These are phyloP conservation scores for Globisporangium okanoganense DNA, from an alignment of 352 stramenopile genomes.

Conservation along the genomic window DNA sequence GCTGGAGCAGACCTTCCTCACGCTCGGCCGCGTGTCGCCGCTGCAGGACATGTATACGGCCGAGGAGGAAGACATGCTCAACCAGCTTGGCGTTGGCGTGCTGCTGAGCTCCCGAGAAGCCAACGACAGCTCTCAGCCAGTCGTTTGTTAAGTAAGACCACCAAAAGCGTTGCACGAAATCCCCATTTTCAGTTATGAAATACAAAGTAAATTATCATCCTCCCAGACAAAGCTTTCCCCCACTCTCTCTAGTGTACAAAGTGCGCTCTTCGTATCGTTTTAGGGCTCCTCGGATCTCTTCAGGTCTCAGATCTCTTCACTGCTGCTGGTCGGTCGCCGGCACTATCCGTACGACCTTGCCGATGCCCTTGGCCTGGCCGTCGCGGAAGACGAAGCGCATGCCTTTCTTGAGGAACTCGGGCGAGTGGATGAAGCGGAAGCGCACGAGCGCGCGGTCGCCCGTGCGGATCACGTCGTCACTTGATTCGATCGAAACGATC, in stretches of 20 bases:
- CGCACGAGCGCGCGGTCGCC: constrained; percentile 86
- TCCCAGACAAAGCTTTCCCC: background rate
- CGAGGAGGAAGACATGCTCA: constrained; percentile 72
- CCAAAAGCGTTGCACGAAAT: background rate
- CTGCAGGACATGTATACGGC: constrained; percentile 75
- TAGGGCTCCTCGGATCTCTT: background rate
- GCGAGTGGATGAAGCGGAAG: constrained; percentile 89
- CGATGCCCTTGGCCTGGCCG: constrained; percentile 96
- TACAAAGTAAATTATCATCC: constrained; percentile 2
- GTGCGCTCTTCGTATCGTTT: background rate
- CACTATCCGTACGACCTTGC: constrained; percentile 86
- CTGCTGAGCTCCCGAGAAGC: constrained; percentile 13
- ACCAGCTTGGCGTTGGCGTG: constrained; percentile 32
- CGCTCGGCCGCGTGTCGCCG: constrained; percentile 47
- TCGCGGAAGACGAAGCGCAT: constrained; percentile 98
- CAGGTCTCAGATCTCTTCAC: background rate
- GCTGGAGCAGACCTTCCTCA: constrained; percentile 59
- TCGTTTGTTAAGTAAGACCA: background rate
- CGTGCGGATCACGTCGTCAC: constrained; percentile 86
- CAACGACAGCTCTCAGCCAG: background rate
- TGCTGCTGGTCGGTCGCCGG: constrained; percentile 18
- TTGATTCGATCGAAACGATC: constrained; percentile 84
- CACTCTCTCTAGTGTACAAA: constrained; percentile 14
- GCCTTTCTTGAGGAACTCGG: constrained; percentile 95
- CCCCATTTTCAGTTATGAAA: background rate